phyloP scores from a whole-genome alignment of 106 monocot genomes.

The Dendrobium catenatum region DNA sequence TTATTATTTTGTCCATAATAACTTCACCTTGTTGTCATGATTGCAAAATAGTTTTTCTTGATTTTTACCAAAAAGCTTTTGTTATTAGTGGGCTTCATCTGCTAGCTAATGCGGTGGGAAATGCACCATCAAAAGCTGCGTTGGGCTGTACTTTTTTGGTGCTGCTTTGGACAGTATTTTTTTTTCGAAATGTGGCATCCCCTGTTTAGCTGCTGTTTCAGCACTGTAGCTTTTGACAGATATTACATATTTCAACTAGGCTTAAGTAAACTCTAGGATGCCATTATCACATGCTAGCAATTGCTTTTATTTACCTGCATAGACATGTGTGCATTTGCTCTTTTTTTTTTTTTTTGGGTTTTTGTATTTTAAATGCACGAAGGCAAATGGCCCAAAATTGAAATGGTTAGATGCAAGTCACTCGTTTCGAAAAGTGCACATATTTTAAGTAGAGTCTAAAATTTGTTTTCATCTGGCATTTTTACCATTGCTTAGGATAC shows the following conservation, averaged over 20 bases:
- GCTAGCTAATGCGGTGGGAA: not conserved
- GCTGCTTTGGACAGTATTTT: not conserved
- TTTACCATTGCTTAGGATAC: too few species aligned
- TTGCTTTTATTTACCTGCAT: not conserved
- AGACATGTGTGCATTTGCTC: not conserved
- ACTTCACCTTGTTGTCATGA: not conserved
- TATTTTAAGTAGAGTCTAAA: too few species aligned
- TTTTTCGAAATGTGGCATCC: not conserved
- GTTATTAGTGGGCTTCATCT: not conserved
- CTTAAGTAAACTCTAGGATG: not conserved
- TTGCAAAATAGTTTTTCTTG: not conserved
- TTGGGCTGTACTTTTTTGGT: not conserved
- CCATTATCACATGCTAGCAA: not conserved
- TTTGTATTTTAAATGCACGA: too few species aligned
- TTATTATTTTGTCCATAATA: not conserved
- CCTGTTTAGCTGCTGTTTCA: not conserved
- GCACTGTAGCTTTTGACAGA: not conserved
- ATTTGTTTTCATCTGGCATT: too few species aligned
- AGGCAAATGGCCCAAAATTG: too few species aligned
- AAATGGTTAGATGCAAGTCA: too few species aligned
- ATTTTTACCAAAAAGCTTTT: not conserved
- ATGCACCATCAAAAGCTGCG: not conserved
- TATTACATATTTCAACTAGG: not conserved
- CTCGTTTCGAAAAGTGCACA: too few species aligned
- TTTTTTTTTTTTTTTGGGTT: too few species aligned